These are phyloP conservation scores for Xylaria acuta DNA, from an alignment of 495 filamentous ascomycete genomes.

Conservation along the genomic window DNA sequence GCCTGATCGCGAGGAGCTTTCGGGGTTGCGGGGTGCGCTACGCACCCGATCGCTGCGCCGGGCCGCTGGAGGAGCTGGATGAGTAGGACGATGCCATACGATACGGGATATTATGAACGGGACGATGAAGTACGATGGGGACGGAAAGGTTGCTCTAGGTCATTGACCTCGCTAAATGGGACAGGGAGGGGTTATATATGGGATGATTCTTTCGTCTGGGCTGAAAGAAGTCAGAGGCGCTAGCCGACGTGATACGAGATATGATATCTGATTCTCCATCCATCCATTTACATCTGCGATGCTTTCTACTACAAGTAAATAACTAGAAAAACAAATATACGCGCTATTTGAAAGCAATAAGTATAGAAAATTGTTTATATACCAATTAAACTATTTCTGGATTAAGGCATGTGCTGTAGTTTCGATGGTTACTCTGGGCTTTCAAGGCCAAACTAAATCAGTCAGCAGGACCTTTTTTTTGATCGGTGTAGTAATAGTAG, in stretches of 20 bases:
- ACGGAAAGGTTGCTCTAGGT: background rate
- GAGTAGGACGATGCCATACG: too few relatives aligned
- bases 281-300: background rate
- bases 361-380: background rate
- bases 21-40: background rate
- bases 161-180: background rate
- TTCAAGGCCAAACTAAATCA: background rate
- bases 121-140: background rate
- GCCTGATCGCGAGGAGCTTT: background rate
- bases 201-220: background rate
- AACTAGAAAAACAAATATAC: background rate
- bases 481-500: background rate
- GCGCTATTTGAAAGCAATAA: background rate
- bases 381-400: background rate
- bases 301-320: background rate
- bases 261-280: background rate
- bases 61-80: conserved; percentile 11
- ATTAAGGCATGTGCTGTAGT: background rate
- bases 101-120: too few relatives aligned
- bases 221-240: too few relatives aligned
- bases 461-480: background rate
- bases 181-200: background rate
- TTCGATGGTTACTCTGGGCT: background rate
- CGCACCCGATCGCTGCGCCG: background rate
- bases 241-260: background rate